phyloP scores from a whole-genome alignment of 1,139 yeast genomes.

The Blastobotrys elegans region DNA sequence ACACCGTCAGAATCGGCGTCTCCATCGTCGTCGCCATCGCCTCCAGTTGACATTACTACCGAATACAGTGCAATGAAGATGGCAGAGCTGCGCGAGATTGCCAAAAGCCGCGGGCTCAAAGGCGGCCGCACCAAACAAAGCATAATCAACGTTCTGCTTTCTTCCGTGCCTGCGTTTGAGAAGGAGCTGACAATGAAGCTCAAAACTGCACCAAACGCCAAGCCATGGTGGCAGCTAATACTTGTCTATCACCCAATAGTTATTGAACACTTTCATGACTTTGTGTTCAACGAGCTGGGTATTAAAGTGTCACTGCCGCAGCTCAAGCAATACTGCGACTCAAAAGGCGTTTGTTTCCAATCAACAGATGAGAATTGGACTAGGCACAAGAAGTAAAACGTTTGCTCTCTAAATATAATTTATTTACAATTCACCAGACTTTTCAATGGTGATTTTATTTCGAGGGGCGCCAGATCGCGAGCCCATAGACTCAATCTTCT shows the following conservation, averaged over 20 bases:
- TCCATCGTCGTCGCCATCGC: neutral
- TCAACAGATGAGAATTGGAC: conserved; percentile 1
- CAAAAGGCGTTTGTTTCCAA: conserved; percentile 9
- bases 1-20: neutral
- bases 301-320: neutral
- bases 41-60: neutral
- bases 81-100: conserved; percentile 5
- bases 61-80: conserved; percentile 8
- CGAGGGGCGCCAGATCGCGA: conserved; percentile 78
- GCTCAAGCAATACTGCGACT: conserved; percentile 9
- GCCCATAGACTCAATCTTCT: conserved; percentile 85
- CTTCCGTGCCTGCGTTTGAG: neutral
- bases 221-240: conserved; percentile 11
- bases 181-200: neutral
- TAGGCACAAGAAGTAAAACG: neutral
- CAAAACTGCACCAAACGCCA: neutral
- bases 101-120: conserved; percentile 3
- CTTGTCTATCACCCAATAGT: conserved; percentile 10
- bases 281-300: neutral
- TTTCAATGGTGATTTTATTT: conserved; percentile 71
- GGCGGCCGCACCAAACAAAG: conserved; percentile 6
- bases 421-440: conserved; percentile 61
- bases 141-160: neutral
- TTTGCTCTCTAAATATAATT: neutral
- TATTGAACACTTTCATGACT: conserved; percentile 8